Evolutionary conservation across 371 early-diverging fungal genomes (phyloP), one percentile per base, ranked within the genome.

Genomic region (Actinomucor elegans): DNA sequence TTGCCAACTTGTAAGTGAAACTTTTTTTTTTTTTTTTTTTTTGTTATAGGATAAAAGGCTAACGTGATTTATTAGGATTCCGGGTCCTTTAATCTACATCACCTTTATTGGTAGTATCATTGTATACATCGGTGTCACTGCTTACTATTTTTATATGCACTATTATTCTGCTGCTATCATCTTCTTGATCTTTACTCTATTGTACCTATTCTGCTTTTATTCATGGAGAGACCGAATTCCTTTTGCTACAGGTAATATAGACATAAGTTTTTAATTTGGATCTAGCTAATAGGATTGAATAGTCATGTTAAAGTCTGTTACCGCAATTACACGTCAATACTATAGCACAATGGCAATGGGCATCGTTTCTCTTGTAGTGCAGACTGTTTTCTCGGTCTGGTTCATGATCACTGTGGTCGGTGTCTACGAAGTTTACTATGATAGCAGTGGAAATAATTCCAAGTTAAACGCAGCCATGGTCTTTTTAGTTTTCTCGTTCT

Each of bases 401-500:
- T 79, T 80, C 34, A 64, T 66, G n/a, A 45, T 71, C 14, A 71
- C 71, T 10, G 71, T 80, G 5, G 36, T 75, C 6, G 83, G 80
- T 9, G 61, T 67, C 4, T 80, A 80, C 52, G 68, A 77, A 41
- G 55, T 68, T 36, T 83, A 74, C 38, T 73, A 68, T 29, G 51
- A 37, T 9, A 55, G 47, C 8, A 46, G 55, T 31, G 56, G 51
- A 11, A 68, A 69, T 21, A 48, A 48, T 48, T 27, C 50, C 10
- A 35, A 36, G 10, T 17, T 54, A n/a, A 54, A 54, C 26, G 75
- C 71, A 15, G 71, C 67, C 3, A 83, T 83, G 79, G 73, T 88
- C 21, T 90, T 83, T 57, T 66, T 87, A 53, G 76, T 83, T 10
- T 87, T 91, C 56, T 84, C 85, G 15, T 86, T 82, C 66, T 91